Base-by-base conservation (phyloP, 208 protist genomes). In the Vickermania ingenoplastis region DNA sequence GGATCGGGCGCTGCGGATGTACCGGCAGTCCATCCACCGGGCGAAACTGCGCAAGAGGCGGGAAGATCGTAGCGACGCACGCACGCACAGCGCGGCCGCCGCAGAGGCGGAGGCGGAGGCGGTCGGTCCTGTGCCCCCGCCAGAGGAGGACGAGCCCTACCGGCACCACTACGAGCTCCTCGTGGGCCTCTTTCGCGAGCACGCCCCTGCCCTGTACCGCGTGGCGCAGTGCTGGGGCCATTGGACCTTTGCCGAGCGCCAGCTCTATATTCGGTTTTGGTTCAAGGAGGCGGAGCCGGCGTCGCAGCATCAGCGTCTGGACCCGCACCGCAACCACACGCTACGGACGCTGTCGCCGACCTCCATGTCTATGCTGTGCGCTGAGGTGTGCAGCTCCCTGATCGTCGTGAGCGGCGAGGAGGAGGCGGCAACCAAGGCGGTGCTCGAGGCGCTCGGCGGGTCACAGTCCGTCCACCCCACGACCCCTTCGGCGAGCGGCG, bases 191-290 rank as follows among this genome's bases (percentile, higher is more conserved):
- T 45, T 7, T 17, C 36, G 17, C 11, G 36, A 45, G 17, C 36
- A 45, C 36, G 36, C 36, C 36, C 36, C 36, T n/a, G 36, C 36
- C 11, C 36, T 45, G 11, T 45, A 45, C 17, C 36, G 36, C 17
- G 36, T 45, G 36, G 36, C 36, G 36, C 36, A 45, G 36, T 45
- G 36, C 36, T 45, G 36, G 36, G 36, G 36, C 36, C 36, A 45
- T 45, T 45, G 36, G 36, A n/a, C 36, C 36, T 45, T 7, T 17
- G 36, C 36, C 36, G 36, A 45, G 11, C 36, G 36, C 36, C 36
- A 45, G 36, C 36, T 7, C 11, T 45, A 45, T 17, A 17, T 45
- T 7, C 7, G 17, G 36, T n/a, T 17, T 7, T 45, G 36, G 36
- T 45, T 7, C 11, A 45, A 7, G 36, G 36, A 45, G 36, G 36